Conservation (phyloP, 2,329 filamentous ascomycete species). For the Sclerotinia minor region DNA sequence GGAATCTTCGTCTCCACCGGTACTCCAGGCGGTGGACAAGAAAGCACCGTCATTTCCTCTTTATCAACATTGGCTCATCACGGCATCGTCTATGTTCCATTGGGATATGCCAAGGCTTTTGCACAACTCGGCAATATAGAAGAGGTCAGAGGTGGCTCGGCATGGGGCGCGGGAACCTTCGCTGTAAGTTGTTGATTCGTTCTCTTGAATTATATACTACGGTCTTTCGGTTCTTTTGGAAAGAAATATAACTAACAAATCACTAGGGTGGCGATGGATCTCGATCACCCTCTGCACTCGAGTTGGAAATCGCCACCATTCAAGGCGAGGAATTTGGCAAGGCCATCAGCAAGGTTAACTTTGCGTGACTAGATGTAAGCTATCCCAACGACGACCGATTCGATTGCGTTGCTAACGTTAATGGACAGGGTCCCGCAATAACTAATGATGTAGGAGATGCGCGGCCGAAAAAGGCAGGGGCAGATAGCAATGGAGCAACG, state of each 20-base stretch:
- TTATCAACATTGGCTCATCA: conserved; percentile 90
- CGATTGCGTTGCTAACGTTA: neutral
- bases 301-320: conserved; percentile 75
- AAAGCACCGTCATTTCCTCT: conserved; percentile 76
- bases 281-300: conserved; percentile 72
- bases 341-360: conserved; percentile 67
- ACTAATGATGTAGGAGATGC: conserved; percentile 26
- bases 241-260: conserved; percentile 26
- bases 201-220: neutral
- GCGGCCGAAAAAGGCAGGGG: conserved; percentile 34
- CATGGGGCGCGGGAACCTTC: conserved; percentile 96
- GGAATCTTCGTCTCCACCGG: conserved; percentile 90
- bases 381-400: neutral
- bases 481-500: conserved; percentile 32
- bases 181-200: conserved; percentile 51
- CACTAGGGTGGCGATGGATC: conserved; percentile 67
- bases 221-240: too few relatives aligned
- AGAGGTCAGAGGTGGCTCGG: conserved; percentile 81
- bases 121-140: conserved; percentile 64
- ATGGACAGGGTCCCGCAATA: conserved; percentile 45
- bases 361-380: conserved; percentile 71
- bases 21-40: conserved; percentile 84
- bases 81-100: conserved; percentile 93
- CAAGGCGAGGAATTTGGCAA: conserved; percentile 88
- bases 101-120: conserved; percentile 86